Percentiles rank a stretch among this genome's conserved stretches.
These are phyloP conservation scores for Pisolithus microcarpus DNA, from an alignment of 768 basidiomycete genomes.

Conservation along the genomic window DNA sequence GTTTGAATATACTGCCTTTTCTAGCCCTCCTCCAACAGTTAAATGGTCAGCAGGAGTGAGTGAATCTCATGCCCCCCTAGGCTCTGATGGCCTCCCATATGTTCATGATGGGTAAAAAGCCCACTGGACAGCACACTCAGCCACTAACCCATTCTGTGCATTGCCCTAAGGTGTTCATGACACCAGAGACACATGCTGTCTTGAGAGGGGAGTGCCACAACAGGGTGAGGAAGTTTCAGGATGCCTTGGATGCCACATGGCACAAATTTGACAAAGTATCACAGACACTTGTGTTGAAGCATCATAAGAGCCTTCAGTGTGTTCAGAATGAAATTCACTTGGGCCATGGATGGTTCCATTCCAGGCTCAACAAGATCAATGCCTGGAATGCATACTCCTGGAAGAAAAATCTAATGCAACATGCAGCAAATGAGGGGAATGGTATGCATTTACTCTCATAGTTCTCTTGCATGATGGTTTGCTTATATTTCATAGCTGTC, in stretches of 20 bases:
- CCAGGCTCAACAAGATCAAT: conserved; percentile 1
- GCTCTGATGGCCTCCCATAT: no score
- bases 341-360: neutral
- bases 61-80: no score
- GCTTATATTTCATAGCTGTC: neutral
- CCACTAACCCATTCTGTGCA: no score
- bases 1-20: neutral
- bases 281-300: neutral
- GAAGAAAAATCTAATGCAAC: neutral
- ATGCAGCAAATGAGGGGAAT: neutral
- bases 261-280: neutral
- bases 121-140: no score
- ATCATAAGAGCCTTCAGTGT: conserved; percentile 1
- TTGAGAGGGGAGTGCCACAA: neutral
- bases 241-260: conserved; percentile 1
- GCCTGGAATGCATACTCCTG: conserved; percentile 5
- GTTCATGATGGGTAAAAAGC: no score
- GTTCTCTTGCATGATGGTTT: no score
- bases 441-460: neutral
- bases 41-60: no score
- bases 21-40: no score
- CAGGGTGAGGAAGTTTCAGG: neutral
- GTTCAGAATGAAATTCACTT: conserved; percentile 5
- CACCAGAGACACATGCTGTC: neutral
- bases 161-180: neutral